A percentile compares a stretch with the other conserved stretches of the same genome.
These are phyloP conservation scores for Phytopythium litorale DNA, from an alignment of 352 stramenopile genomes.

Conservation along the genomic window DNA sequence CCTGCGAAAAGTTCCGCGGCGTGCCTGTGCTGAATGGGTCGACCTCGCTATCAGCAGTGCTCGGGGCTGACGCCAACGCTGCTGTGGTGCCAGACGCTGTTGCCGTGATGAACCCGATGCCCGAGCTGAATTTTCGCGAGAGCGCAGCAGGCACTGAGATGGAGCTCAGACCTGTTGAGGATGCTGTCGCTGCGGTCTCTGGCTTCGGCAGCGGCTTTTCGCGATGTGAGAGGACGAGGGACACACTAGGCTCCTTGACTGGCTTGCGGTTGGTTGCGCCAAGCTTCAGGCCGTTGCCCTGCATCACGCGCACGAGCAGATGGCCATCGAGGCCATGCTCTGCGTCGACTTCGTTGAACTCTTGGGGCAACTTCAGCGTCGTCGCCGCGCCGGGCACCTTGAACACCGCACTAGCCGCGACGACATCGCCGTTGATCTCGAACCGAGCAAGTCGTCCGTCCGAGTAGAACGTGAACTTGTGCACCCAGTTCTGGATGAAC, in stretches of 20 bases:
- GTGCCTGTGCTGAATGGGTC: constrained; percentile 56
- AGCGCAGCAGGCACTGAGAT: constrained; percentile 65
- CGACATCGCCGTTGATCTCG: constrained; percentile 87
- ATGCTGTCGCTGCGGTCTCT: constrained; percentile 10
- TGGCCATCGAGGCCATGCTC: constrained; percentile 67
- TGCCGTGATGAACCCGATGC: constrained; percentile 54
- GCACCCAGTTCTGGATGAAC: constrained; percentile 89
- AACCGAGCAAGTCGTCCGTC: constrained; percentile 81
- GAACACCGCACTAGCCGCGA: constrained; percentile 82
- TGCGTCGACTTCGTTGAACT: constrained; percentile 85
- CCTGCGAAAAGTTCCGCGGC: constrained; percentile 48
- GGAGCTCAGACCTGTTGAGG: constrained; percentile 29
- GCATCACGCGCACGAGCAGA: constrained; percentile 75
- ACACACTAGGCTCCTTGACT: constrained; percentile 65
- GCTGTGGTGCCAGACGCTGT: background rate
- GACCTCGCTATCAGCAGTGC: constrained; percentile 13
- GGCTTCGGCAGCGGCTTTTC: constrained; percentile 44
- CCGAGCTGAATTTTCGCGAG: constrained; percentile 67
- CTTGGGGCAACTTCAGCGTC: constrained; percentile 83
- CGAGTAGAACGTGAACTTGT: constrained; percentile 88
- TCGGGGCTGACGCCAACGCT: background rate
- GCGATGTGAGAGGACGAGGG: constrained; percentile 52
- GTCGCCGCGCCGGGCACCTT: constrained; percentile 82
- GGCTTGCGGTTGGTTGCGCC: constrained; percentile 60
- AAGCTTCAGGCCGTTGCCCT: constrained; percentile 75